Base-by-base conservation (phyloP, 192 early-diverging fungal species). In the Podila clonocystis region DNA sequence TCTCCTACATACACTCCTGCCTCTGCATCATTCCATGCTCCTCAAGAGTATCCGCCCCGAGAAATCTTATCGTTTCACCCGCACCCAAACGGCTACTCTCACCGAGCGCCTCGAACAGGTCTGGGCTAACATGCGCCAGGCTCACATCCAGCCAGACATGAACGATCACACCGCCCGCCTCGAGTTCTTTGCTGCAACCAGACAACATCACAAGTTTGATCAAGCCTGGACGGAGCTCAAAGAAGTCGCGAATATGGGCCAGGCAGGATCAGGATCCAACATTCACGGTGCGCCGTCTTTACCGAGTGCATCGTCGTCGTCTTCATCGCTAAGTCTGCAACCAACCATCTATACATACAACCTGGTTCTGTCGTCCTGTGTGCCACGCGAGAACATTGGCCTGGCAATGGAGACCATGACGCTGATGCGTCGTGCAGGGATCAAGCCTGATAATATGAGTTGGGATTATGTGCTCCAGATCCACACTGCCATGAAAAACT, bases 401-500 rank as follows among this genome's bases (percentile, higher is more conserved):
- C 45, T 73, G 24, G 77, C 77, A 15, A 50, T 69, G 70, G 70
- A 72, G 26, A 73, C 70, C 11, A 72, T 80, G 24, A 63, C 57
- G 1, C 12, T 33, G 38, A 80, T 80, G 77, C 59, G 66, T 29
- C 65, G 77, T 2, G 60, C 71, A 17, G 77, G 77, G n/a, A 50
- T 80, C 45, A 67, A 73, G 5, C 77, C 77, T n/a, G 77, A 80
- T 58, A 80, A 38, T 31, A 69, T 65, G 55, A 69, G 66, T 26
- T 80, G 77, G 77, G 77, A 80, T 20, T 80, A 60, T 48, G 34
- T 80, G 8, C 57, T 80, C 6, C 70, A 80, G 62, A 69, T 80
- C 19, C 67, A 80, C 59, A 73, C 70, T 29, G 67, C 61, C 2
- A 64, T 73, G 77, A 72, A 69, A 31, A 69, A 80, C 50, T 80